Conservation (phyloP, 2,329 filamentous ascomycete genomes). For the Phaeosphaeriaceae sp. region DNA sequence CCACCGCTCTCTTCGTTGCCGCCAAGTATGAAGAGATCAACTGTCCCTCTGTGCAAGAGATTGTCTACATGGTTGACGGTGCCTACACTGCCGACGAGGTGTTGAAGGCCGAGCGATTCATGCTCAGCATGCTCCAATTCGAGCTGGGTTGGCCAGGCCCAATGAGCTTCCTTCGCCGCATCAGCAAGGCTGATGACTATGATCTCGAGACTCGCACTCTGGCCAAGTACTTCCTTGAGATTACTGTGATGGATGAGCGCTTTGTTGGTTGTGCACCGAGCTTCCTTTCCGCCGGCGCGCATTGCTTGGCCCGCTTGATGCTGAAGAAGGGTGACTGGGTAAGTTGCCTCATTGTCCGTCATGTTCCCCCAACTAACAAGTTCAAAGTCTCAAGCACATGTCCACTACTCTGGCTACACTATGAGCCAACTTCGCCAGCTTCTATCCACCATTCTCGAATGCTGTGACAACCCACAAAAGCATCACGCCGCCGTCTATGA, state of each 20-base stretch:
- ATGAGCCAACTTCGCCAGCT: conserved; percentile 81
- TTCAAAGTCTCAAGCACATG: conserved; percentile 75
- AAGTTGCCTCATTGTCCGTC: conserved; percentile 49
- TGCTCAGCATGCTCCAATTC: conserved; percentile 95
- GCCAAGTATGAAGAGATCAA: conserved; percentile 99
- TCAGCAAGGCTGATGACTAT: conserved; percentile 98
- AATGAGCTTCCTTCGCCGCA: conserved; percentile 95
- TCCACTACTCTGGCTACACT: conserved; percentile 94
- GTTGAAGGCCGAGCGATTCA: conserved; percentile 95
- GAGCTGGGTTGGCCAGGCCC: conserved; percentile 98
- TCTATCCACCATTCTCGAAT: conserved; percentile 81
- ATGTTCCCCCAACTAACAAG: conserved; percentile 43
- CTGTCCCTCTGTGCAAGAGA: conserved; percentile 91
- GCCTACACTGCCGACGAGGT: conserved; percentile 92
- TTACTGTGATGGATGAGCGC: conserved; percentile 97
- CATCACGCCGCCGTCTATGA: conserved; percentile 90
- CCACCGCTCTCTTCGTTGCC: conserved; percentile 93
- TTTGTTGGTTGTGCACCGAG: conserved; percentile 92
- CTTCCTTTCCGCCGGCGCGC: conserved; percentile 88
- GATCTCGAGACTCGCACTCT: conserved; percentile 93
- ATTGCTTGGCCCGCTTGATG: conserved; percentile 89
- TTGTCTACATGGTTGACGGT: conserved; percentile 97
- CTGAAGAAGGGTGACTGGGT: conserved; percentile 94
- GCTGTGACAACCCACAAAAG: conserved; percentile 78
- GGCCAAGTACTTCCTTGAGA: conserved; percentile 96